Percentiles rank a stretch among this genome's conserved stretches.
Conservation (phyloP, 306 rosid species). For the Rosa multiflora region DNA sequence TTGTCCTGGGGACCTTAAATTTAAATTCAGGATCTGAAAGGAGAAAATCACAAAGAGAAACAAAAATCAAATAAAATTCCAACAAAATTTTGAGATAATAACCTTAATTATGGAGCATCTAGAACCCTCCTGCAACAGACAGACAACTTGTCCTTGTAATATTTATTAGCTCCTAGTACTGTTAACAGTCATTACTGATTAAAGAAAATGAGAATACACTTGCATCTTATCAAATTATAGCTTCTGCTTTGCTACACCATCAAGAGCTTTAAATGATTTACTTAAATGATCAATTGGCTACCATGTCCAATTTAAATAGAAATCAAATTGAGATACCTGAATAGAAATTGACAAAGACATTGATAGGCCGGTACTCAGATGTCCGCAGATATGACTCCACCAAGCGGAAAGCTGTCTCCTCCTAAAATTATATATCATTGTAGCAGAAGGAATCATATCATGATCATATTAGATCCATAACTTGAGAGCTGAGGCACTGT, state of each 20-base stretch:
- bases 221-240: neutral
- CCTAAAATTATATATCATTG: slow-evolving; percentile 47
- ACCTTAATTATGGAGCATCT: neutral
- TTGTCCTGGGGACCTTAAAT: slow-evolving; percentile 64
- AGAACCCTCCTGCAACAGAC: slow-evolving; percentile 22
- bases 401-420: slow-evolving; percentile 81
- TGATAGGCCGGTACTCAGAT: slow-evolving; percentile 81
- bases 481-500: neutral
- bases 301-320: slow-evolving; percentile 5
- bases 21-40: slow-evolving; percentile 74
- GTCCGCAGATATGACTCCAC: slow-evolving; percentile 66
- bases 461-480: neutral
- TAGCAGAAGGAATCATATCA: neutral
- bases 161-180: neutral
- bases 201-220: neutral
- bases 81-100: slow-evolving; percentile 6
- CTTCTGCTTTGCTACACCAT: slow-evolving; percentile 4
- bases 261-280: neutral
- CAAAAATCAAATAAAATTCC: slow-evolving; percentile 11
- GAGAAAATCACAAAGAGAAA: slow-evolving; percentile 28
- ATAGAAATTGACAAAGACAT: slow-evolving; percentile 72
- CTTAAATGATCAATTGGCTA: neutral
- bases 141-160: neutral
- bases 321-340: slow-evolving; percentile 52
- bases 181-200: neutral